phyloP scores from a whole-genome alignment of 1,139 yeast species.

The Tardiomyces digboiensis region DNA sequence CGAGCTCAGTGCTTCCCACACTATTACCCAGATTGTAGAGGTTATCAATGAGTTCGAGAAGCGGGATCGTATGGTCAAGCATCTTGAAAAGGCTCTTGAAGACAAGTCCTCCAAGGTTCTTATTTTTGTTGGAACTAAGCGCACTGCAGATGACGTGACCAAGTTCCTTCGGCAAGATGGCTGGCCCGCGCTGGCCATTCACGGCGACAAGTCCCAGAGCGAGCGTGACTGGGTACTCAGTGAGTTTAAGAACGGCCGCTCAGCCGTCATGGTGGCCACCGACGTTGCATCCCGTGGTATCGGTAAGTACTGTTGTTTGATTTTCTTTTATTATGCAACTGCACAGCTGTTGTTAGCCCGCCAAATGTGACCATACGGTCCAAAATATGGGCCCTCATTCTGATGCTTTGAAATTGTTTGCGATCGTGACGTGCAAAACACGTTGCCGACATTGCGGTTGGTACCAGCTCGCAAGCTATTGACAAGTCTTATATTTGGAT shows the following conservation, averaged over 20 bases:
- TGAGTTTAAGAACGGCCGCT: conserved; percentile 85
- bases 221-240: conserved; percentile 98
- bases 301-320: conserved; percentile 58
- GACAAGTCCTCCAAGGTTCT: conserved; percentile 71
- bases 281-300: conserved; percentile 99
- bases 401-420: too few relatives aligned
- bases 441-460: too few relatives aligned
- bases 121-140: conserved; percentile 90
- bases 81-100: conserved; percentile 76
- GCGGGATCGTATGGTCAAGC: conserved; percentile 81
- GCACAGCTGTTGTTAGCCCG: too few relatives aligned
- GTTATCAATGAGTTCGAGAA: conserved; percentile 88
- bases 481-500: too few relatives aligned
- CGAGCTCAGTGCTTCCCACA: conserved; percentile 94
- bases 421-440: too few relatives aligned
- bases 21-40: conserved; percentile 88
- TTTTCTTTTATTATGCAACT: neutral
- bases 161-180: conserved; percentile 91
- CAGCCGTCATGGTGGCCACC: conserved; percentile 98
- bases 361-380: too few relatives aligned
- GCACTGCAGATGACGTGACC: conserved; percentile 95
- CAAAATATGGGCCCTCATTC: too few relatives aligned
- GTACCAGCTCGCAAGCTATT: too few relatives aligned
- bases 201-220: conserved; percentile 96
- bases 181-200: conserved; percentile 98